Base-by-base conservation (phyloP, 1,139 yeast genomes). In the Geotrichum fermentans region DNA sequence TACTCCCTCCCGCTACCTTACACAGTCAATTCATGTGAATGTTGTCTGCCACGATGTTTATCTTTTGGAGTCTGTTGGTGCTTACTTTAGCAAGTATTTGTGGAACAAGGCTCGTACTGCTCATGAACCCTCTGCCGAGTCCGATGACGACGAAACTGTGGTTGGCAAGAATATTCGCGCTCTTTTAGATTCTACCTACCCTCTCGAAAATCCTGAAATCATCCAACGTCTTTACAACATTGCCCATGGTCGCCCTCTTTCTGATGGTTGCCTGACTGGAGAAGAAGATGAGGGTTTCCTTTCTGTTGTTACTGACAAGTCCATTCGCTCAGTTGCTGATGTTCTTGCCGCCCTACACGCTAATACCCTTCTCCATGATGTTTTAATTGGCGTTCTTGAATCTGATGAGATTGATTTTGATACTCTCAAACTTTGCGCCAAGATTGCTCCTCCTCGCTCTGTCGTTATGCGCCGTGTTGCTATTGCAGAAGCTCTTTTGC, bases 291-390 rank as follows among this genome's bases (percentile, higher is more conserved):
- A 59, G 32, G 63, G 63, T 8, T 51, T 58, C 28, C 50, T 49
- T 43, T 51, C 63, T 4, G 59, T 61, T 20, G 43, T 54, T 24
- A 43, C 52, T 30, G 69, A 65, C 49, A 52, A 57, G 35, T 56
- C 61, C 14, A 52, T 65, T 34, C 57, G 59, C 29, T 55, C 67
- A 2, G 58, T 62, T 14, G 53, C 62, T 11, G 70, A 67, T 45
- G 59, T 60, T 4, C 46, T 64, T 46, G 63, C 66, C n/a, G 64
- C 64, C 22, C 61, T 65, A 59, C 56, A 58, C 51, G 58, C 68
- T 10, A 54, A 60, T 48, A 52, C 56, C 29, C 51, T 56, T 24
- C 56, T 62, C 13, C 63, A 63, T 14, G 56, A 55, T 10, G 61
- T 56, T 16, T 53, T 64, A 28, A 48, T 59, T 17, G 55, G 53